Base-by-base conservation (phyloP, 176 grass and related monocot species). In the Chloris gayana region DNA sequence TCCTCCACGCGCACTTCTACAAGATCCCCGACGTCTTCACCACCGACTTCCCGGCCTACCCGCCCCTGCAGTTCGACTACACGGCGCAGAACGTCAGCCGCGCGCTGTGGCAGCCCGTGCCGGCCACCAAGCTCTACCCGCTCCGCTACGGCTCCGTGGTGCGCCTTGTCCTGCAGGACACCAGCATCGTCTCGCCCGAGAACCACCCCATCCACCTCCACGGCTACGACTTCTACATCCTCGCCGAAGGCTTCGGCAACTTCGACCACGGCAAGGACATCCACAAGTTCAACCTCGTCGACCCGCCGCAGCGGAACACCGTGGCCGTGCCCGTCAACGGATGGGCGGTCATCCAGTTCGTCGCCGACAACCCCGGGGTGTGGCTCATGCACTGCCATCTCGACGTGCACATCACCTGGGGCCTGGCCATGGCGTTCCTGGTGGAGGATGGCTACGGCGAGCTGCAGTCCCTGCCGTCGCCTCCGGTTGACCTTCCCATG, bases 321-420 rank as follows among this genome's bases (percentile, higher is more conserved):
- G 92, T 95, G 21, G 90, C 53, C 42, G 95, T 98, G 79, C 92
- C 95, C 4, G 89, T 94, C 14, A 97, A 89, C 42, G 95, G 95
- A 4, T 97, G 95, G 95, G 91, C 95, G 0, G 95, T 94, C 14
- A 98, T 98, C 68, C 68, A 92, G 67, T 94, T 91, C 69, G 85
- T 91, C 10, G 95, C 91, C 0, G 87, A 98, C 79, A 98, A 98
- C 66, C 95, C 95, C 0, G 95, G 92, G 42, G 90, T 94, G 50
- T 94, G 95, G 95, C 88, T 98, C 24, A 93, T 98, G 92, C 95
- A 97, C 38, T 94, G 95, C 83, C 95, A 98, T 79, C 72, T 93
- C 14, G 95, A 98, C 38, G 92, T 88, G 56, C 95, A 98, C 73
- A 98, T 98, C 75, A 95, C 86, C 62, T 98, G 92, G 95, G 95